These are phyloP conservation scores for Vitis labrusca DNA, from an alignment of 164 flowering plant species.

Conservation along the genomic window DNA sequence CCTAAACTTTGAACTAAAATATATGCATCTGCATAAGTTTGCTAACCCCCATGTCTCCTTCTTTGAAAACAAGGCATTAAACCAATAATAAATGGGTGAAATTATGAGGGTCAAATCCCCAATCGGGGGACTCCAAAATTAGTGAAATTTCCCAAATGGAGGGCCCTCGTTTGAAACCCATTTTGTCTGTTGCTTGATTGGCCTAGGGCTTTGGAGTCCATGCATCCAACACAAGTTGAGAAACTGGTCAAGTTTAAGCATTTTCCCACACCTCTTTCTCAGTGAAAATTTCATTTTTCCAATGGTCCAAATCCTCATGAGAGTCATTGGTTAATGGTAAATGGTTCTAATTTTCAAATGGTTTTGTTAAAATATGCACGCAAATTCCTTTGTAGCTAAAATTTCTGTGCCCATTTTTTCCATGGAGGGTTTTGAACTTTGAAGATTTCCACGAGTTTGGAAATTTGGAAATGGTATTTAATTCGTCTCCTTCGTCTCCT, in stretches of 20 bases:
- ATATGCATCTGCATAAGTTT: constrained; percentile 10
- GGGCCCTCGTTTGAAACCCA: constrained; percentile 13
- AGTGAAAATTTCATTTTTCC: not conserved
- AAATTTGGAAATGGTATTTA: too few relatives aligned
- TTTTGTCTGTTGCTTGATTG: constrained; percentile 10
- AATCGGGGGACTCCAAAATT: constrained; percentile 3
- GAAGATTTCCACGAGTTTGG: too few relatives aligned
- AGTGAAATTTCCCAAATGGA: constrained; percentile 18
- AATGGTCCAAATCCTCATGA: not conserved
- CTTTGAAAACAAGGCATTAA: constrained; percentile 10
- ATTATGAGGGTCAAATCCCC: constrained; percentile 9
- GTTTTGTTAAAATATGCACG: too few relatives aligned
- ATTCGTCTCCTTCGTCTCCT: too few relatives aligned
- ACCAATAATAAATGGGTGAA: constrained; percentile 10
- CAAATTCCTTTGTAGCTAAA: too few relatives aligned
- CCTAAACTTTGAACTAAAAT: too few relatives aligned
- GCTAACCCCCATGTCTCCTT: constrained; percentile 20
- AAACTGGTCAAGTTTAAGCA: constrained; percentile 20
- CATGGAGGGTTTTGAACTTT: too few relatives aligned
- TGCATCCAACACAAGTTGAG: constrained; percentile 18
- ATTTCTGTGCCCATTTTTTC: too few relatives aligned
- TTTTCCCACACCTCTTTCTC: not conserved
- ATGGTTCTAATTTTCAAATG: too few relatives aligned
- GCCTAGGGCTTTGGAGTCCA: constrained; percentile 14
- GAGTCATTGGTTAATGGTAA: not conserved